Base-by-base conservation (phyloP, 2,329 filamentous ascomycete genomes). In the Colletotrichum sp. region DNA sequence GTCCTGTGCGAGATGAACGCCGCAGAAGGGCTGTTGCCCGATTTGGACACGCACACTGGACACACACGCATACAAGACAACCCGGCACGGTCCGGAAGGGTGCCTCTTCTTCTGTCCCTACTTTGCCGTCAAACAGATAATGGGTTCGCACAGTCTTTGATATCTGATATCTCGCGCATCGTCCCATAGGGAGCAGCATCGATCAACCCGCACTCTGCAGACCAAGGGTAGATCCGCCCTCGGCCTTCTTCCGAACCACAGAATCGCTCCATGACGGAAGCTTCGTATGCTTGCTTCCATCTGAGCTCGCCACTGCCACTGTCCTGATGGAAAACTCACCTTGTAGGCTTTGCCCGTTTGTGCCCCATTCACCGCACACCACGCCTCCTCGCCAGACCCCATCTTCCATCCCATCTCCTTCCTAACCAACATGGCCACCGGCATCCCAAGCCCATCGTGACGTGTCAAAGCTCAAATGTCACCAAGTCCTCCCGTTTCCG, bases 271-370 rank as follows among this genome's bases (percentile, higher is more conserved):
- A 49, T 61, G 16, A 25, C n/a, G 15, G 6, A 13, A 52, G 13
- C 19, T 25, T 25, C 32, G 15, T 22, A 59, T 65, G n/a, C 44
- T 64, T 15, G 67, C 29, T 71, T 11, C 27, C 16, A 19, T 64
- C 30, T 52, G 9, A 57, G 32, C 34, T 63, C 34, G 55, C 69
- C 70, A 68, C 39, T 27, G 55, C 69, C 70, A 68, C 39, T 27
- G 27, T 70, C 13, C 55, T n/a, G 8, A 15, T 25, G 29, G 69
- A 57, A 67, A 11, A n/a, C 16, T 39, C 27, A 59, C 16, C 29
- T 34, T 61, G 25, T 12, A 16, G 67, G 39, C 59, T 22, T n/a
- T 62, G 34, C 30, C 36, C 64, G 73, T 76, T 76, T 76, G 73
- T 68, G 27, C 66, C 34, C 69, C 52, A 61, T 57, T 52, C 66